A percentile compares a stretch with the other conserved stretches of the same genome.
phyloP scores from a whole-genome alignment of 805 yeast genomes.

The Suhomyces pyralidae region DNA sequence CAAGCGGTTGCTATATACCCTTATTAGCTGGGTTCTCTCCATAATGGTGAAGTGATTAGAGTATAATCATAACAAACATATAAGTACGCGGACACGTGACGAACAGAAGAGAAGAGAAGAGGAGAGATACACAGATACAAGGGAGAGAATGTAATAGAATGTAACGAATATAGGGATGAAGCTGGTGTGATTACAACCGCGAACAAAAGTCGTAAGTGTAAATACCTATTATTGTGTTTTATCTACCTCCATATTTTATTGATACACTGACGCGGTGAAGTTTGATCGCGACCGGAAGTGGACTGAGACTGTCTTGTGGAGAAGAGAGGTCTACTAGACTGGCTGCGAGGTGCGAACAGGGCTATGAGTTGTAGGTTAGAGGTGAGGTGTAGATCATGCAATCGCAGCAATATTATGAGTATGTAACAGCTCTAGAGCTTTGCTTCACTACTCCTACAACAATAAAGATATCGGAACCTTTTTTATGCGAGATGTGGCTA shows the following conservation, averaged over 20 bases:
- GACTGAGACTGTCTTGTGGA: background rate
- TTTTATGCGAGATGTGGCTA: no score
- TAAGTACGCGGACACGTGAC: background rate
- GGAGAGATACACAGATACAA: no score
- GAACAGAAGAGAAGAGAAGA: background rate
- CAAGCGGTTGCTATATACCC: conserved; percentile 31
- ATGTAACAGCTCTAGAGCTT: no score
- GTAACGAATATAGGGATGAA: background rate
- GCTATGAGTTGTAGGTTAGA: background rate
- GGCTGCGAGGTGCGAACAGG: background rate
- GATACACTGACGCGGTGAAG: background rate
- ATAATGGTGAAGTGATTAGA: conserved; percentile 6
- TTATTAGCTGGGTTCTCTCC: conserved; percentile 31
- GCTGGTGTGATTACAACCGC: background rate
- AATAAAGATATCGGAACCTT: no score
- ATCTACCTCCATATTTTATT: no score
- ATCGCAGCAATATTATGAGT: no score
- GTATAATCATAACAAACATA: background rate
- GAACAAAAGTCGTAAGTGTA: background rate
- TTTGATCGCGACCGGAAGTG: background rate
- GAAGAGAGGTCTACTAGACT: background rate
- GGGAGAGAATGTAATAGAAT: no score
- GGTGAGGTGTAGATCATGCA: no score
- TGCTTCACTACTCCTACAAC: no score
- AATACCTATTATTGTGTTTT: background rate